Conservation (phyloP, 2,329 filamentous ascomycete species). For the Simplicillium aogashimaense region DNA sequence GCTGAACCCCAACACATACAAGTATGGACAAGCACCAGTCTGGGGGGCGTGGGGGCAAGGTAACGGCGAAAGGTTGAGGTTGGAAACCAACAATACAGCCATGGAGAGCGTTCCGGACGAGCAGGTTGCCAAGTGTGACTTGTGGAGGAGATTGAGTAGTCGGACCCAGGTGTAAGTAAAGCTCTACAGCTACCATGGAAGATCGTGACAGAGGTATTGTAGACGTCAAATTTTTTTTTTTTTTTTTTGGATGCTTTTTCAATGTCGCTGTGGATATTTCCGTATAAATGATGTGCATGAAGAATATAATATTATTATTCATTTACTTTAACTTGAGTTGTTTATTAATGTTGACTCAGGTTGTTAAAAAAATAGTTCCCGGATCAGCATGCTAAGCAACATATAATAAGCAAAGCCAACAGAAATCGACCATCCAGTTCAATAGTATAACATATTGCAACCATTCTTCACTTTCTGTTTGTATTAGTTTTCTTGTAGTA, state of each 20-base stretch:
- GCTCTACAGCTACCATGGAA: neutral
- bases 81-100: conserved; percentile 22
- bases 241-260: neutral
- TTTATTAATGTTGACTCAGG: too few relatives aligned
- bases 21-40: conserved; percentile 16
- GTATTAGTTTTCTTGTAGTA: too few relatives aligned
- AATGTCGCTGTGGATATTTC: neutral
- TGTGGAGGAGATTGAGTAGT: conserved; percentile 24
- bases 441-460: too few relatives aligned
- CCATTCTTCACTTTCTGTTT: too few relatives aligned
- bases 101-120: conserved; percentile 24
- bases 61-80: conserved; percentile 17
- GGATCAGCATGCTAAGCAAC: too few relatives aligned
- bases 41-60: conserved; percentile 23
- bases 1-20: conserved; percentile 26
- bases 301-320: too few relatives aligned
- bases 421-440: too few relatives aligned
- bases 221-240: neutral
- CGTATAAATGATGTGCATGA: too few relatives aligned
- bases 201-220: neutral
- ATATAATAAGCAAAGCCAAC: too few relatives aligned
- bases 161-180: too few relatives aligned
- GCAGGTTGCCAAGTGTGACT: conserved; percentile 23
- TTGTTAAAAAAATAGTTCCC: too few relatives aligned
- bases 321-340: too few relatives aligned